Evolutionary conservation across 2,329 filamentous ascomycete genomes (phyloP).

Genomic region (Trichoderma sp.): DNA sequence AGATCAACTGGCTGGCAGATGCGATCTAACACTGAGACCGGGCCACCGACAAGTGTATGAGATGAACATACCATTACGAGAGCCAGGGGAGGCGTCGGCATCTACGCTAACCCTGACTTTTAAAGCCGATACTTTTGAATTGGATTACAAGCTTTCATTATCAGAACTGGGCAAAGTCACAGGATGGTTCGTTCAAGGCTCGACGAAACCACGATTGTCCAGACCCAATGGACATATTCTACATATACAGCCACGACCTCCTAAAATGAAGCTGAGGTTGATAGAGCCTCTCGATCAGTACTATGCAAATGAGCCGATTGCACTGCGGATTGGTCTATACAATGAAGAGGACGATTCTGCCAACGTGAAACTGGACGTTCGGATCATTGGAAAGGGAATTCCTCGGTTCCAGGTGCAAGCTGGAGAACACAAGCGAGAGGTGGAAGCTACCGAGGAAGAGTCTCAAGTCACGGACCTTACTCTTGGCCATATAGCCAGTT

Average conservation of each 20-base stretch:
- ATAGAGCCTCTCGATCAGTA: constrained; percentile 69
- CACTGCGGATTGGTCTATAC: constrained; percentile 68
- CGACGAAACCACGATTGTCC: constrained; percentile 51
- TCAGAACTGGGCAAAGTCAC: constrained; percentile 47
- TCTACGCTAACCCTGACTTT: constrained; percentile 66
- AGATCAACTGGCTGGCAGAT: constrained; percentile 54
- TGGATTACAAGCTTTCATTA: constrained; percentile 67
- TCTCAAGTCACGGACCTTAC: constrained; percentile 48
- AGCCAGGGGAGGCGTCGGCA: constrained; percentile 76
- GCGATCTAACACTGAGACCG: constrained; percentile 68
- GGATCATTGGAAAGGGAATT: constrained; percentile 63
- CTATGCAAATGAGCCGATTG: constrained; percentile 81
- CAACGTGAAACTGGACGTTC: constrained; percentile 69
- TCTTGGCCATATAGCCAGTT: constrained; percentile 54
- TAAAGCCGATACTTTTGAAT: constrained; percentile 65
- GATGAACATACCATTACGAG: constrained; percentile 73
- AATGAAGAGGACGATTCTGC: constrained; percentile 86
- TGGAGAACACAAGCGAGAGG: constrained; percentile 41
- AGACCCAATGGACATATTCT: constrained; percentile 60
- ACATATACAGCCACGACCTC: constrained; percentile 82
- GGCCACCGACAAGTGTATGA: constrained; percentile 72
- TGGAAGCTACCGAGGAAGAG: constrained; percentile 47
- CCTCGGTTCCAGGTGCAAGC: constrained; percentile 52
- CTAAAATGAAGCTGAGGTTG: constrained; percentile 80
- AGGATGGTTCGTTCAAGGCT: constrained; percentile 55